Percentiles rank a stretch among this genome's conserved stretches.
Conservation (phyloP, 2,329 filamentous ascomycete genomes). For the Fusarium neocosmosporiellum region DNA sequence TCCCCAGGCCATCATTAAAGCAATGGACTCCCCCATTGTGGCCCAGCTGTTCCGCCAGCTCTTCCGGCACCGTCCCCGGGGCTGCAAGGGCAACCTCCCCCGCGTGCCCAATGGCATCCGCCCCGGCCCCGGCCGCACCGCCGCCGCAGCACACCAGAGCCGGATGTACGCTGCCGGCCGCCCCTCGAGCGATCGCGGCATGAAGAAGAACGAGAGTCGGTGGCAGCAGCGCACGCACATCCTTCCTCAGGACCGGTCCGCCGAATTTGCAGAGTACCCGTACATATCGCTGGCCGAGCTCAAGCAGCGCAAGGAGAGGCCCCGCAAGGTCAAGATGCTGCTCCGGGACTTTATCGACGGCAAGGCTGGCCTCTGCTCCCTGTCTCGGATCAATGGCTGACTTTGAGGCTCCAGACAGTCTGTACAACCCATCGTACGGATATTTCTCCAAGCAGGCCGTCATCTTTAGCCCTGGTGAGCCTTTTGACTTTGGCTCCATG, state of each 20-base stretch:
- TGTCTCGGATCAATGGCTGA: conserved; percentile 36
- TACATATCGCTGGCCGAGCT: conserved; percentile 86
- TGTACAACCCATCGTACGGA: conserved; percentile 94
- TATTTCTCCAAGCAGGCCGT: conserved; percentile 97
- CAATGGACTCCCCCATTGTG: conserved; percentile 85
- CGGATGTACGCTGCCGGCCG: conserved; percentile 44
- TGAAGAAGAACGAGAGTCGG: conserved; percentile 70
- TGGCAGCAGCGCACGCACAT: conserved; percentile 89
- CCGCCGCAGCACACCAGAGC: conserved; percentile 29
- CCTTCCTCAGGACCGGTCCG: conserved; percentile 79
- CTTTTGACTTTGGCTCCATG: conserved; percentile 87
- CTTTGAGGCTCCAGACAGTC: conserved; percentile 70
- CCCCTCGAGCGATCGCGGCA: conserved; percentile 52
- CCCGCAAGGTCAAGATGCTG: conserved; percentile 93
- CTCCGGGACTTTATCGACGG: conserved; percentile 98
- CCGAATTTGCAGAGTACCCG: conserved; percentile 85
- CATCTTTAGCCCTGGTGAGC: conserved; percentile 92
- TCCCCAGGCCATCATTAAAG: conserved; percentile 4
- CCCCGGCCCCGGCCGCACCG: conserved; percentile 9
- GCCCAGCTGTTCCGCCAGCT: conserved; percentile 86
- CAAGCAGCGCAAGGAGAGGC: conserved; percentile 77
- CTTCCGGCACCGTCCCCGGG: conserved; percentile 71
- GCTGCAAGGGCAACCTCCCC: conserved; percentile 46
- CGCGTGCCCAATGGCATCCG: conserved; percentile 39
- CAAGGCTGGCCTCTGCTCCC: conserved; percentile 50